These are phyloP conservation scores for Penicillium palitans DNA, from an alignment of 2,329 filamentous ascomycete species.

Conservation along the genomic window DNA sequence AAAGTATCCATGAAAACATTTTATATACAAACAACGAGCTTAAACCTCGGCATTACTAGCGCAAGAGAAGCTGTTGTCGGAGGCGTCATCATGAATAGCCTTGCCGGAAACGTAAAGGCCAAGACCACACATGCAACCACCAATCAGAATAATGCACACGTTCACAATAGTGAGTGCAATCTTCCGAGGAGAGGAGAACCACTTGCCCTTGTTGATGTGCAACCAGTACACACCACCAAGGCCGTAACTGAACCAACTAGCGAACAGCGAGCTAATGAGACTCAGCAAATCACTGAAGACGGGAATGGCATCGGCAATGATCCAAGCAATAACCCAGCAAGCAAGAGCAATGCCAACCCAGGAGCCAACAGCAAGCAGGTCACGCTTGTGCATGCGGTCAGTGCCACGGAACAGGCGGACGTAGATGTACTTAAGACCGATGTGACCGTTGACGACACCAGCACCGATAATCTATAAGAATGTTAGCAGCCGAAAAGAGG, in stretches of 20 bases:
- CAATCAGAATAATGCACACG: slow-evolving; percentile 40
- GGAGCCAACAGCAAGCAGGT: slow-evolving; percentile 51
- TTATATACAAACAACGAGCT: neutral
- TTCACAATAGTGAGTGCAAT: slow-evolving; percentile 49
- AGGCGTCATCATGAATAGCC: slow-evolving; percentile 26
- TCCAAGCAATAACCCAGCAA: slow-evolving; percentile 62
- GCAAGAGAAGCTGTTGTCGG: slow-evolving; percentile 43
- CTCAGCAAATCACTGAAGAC: slow-evolving; percentile 66
- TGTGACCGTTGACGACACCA: slow-evolving; percentile 68
- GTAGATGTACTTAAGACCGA: slow-evolving; percentile 67
- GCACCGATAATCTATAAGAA: slow-evolving; percentile 59
- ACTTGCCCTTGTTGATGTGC: slow-evolving; percentile 48
- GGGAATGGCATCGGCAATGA: slow-evolving; percentile 69
- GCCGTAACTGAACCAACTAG: slow-evolving; percentile 32
- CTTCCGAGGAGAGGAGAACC: slow-evolving; percentile 47
- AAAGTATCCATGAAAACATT: neutral
- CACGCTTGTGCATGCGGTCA: slow-evolving; percentile 53
- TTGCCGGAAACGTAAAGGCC: slow-evolving; percentile 31
- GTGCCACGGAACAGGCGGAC: slow-evolving; percentile 62
- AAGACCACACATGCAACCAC: slow-evolving; percentile 30
- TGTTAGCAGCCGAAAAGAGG: neutral
- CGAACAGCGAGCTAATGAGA: slow-evolving; percentile 48
- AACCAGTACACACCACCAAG: slow-evolving; percentile 50
- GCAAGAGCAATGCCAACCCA: slow-evolving; percentile 60
- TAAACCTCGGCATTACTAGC: slow-evolving; percentile 33